phyloP scores from a whole-genome alignment of 139 green algal species.

The Volvox africanus region DNA sequence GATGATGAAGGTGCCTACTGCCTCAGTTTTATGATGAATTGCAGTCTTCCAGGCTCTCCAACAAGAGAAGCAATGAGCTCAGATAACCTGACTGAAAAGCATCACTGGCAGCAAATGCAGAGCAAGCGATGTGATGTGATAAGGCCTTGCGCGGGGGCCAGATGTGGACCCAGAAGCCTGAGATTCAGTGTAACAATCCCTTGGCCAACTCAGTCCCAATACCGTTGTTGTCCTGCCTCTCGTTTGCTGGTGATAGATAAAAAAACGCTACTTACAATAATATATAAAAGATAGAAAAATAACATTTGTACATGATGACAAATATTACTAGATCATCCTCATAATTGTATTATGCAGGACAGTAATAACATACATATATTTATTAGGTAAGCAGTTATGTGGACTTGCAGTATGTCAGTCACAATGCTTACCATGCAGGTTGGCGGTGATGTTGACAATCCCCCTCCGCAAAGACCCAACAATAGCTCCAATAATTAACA shows the following conservation, averaged over 20 bases:
- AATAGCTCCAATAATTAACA: no score
- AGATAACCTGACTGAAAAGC: constrained; percentile 43
- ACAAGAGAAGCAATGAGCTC: not conserved
- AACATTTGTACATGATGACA: no score
- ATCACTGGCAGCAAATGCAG: not conserved
- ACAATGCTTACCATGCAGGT: no score
- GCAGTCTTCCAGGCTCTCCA: not conserved
- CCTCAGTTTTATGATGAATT: not conserved
- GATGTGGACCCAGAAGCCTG: not conserved
- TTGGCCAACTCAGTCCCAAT: not conserved
- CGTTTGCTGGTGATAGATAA: not conserved
- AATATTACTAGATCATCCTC: no score
- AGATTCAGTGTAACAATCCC: not conserved
- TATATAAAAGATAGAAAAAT: no score
- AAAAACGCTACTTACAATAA: not conserved
- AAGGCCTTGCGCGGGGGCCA: not conserved
- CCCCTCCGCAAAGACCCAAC: no score
- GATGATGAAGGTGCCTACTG: not conserved
- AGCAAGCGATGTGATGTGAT: not conserved
- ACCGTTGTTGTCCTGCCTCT: not conserved
- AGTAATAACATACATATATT: no score
- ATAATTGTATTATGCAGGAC: no score
- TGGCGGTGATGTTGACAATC: no score
- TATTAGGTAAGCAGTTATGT: no score
- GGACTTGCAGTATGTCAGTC: no score